Percentiles rank a stretch among this genome's conserved stretches.
Conservation (phyloP, 2,329 filamentous ascomycete genomes). For the Curvularia hawaiiensis region DNA sequence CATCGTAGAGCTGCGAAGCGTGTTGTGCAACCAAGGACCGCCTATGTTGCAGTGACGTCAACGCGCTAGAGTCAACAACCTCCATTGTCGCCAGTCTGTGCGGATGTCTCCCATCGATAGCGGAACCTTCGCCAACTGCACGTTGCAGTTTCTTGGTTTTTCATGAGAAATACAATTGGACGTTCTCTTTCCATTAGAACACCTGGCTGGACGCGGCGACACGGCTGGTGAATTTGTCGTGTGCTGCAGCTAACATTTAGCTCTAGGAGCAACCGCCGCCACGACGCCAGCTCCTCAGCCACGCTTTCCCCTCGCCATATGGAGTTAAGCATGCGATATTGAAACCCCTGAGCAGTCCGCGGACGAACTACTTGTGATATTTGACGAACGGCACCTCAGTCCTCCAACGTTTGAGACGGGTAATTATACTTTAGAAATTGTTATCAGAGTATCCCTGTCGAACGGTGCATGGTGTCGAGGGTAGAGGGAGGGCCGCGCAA, state of each 20-base stretch:
- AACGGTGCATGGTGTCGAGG: too few relatives aligned
- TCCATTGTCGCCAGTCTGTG: neutral
- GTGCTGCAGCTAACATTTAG: slow-evolving; percentile 14
- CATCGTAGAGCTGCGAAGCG: slow-evolving; percentile 6
- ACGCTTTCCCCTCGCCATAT: neutral
- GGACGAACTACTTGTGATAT: too few relatives aligned
- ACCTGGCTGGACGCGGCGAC: neutral
- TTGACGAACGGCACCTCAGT: too few relatives aligned
- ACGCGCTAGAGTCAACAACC: slow-evolving; percentile 3
- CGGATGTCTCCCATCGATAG: neutral
- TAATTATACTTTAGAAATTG: too few relatives aligned
- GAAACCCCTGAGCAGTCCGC: neutral
- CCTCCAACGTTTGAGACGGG: too few relatives aligned
- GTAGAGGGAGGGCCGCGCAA: too few relatives aligned
- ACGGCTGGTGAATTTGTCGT: slow-evolving; percentile 3
- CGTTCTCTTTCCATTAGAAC: neutral
- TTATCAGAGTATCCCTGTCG: too few relatives aligned
- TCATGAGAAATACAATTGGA: neutral
- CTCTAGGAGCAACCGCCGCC: slow-evolving; percentile 1
- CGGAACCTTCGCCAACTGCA: neutral
- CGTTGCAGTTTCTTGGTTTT: neutral
- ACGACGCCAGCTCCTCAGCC: neutral
- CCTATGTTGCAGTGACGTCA: slow-evolving; percentile 18
- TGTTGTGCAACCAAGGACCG: neutral
- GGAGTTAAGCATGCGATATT: neutral